These are phyloP conservation scores for Cyathus striatus DNA, from an alignment of 768 basidiomycete genomes.

Conservation along the genomic window DNA sequence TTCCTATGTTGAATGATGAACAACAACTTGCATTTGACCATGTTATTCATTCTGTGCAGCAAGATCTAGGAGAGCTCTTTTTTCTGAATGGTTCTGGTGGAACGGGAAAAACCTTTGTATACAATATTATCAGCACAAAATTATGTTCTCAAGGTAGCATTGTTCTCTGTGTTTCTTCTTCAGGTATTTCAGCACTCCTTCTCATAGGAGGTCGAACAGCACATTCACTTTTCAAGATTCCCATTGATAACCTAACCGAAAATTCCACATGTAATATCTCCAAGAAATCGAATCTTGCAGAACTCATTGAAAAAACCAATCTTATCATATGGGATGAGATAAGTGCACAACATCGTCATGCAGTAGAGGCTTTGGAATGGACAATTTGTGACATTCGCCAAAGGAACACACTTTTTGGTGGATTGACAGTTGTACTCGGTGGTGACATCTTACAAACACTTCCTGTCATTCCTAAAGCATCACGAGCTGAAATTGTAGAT, in stretches of 20 bases:
- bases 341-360: slow-evolving; percentile 28
- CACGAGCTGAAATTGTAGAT: slow-evolving; percentile 27
- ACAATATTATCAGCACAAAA: slow-evolving; percentile 23
- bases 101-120: slow-evolving; percentile 41
- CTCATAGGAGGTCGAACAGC: slow-evolving; percentile 39
- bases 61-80: slow-evolving; percentile 11
- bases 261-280: slow-evolving; percentile 18
- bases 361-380: slow-evolving; percentile 29
- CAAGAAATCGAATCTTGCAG: slow-evolving; percentile 17
- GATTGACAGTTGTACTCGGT: slow-evolving; percentile 35
- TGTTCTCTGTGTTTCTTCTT: slow-evolving; percentile 43
- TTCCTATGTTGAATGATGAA: slow-evolving; percentile 20
- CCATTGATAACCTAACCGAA: slow-evolving; percentile 17
- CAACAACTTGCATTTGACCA: slow-evolving; percentile 22
- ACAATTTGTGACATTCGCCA: slow-evolving; percentile 24
- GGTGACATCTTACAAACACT: slow-evolving; percentile 44
- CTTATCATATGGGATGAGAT: slow-evolving; percentile 43
- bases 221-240: slow-evolving; percentile 46
- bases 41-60: slow-evolving; percentile 19
- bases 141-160: slow-evolving; percentile 21
- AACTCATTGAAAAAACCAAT: slow-evolving; percentile 20
- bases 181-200: slow-evolving; percentile 42
- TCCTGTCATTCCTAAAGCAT: slow-evolving; percentile 33
- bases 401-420: slow-evolving; percentile 28
- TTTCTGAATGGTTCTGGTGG: slow-evolving; percentile 28